Evolutionary conservation across 257 asterid species (phyloP), one percentile per base, ranked within the genome.

Genomic region (Buddleja alternifolia): DNA sequence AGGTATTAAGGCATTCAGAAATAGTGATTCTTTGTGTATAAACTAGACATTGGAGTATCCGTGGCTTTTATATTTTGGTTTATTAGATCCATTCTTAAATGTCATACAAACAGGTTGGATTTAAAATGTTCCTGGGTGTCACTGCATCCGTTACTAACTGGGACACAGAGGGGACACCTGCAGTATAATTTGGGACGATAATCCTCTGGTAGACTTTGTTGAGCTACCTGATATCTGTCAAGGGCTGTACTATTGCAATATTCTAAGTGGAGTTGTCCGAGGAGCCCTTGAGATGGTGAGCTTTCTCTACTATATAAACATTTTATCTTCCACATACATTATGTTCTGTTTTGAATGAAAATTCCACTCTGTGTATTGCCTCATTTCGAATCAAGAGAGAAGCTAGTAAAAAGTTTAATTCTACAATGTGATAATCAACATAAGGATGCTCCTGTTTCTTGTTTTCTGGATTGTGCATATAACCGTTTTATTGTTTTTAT

Each of bases 231-330:
- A 91, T 71, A 91, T 91, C 52, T 94, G 97, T 73, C 99, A 94
- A 78, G 97, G 99, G 72, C 90, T 94, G 69, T 77, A 83, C 54
- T 94, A 94, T 40, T 91, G 99, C 91, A 94, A 94, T 75, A 83
- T 94, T 69, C 71, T 94, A 51, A 91, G 97, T 78, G 99, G 97
- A 69, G 97, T 94, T 60, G 76, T 94, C 75, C 78, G 90, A 68
- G 99, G 99, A 74, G 95, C 99, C 51, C 81, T 94, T 56, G 97
- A 94, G 85, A 94, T 91, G 99, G 99, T 94, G 69, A 84, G 92
- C 66, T 73, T 72, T 39, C 40, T 45, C 48, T 54, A 34, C 46
- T 45, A 65, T 50, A 6, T 75, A 45, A 37, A 56, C 23, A n/a
- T 54, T 17, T 72, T 25, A 56, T 66, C 17, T 24, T 23, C 39